A percentile compares a stretch with the other conserved stretches of the same genome.
Conservation (phyloP, 2,329 filamentous ascomycete species). For the Cordyceps cicadae region DNA sequence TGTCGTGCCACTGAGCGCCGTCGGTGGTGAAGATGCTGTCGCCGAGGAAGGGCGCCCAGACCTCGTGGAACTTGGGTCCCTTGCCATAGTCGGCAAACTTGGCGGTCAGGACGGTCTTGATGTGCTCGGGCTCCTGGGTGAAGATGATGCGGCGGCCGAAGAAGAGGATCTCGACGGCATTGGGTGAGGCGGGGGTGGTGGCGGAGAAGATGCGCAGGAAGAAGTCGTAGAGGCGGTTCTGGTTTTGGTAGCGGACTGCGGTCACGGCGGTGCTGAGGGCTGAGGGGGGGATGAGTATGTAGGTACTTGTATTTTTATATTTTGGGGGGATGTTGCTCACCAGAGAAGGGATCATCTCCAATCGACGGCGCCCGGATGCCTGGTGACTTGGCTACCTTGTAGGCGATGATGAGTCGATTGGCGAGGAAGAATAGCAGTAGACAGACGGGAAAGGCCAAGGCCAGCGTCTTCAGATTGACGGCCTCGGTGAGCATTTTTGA, state of each 20-base stretch:
- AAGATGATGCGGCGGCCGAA: conserved; percentile 31
- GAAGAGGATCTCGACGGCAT: conserved; percentile 30
- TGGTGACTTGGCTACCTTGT: conserved; percentile 3
- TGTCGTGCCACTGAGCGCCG: conserved; percentile 45
- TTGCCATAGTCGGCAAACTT: conserved; percentile 49
- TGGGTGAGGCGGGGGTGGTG: conserved; percentile 24
- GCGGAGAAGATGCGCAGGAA: conserved; percentile 23
- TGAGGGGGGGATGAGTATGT: background rate
- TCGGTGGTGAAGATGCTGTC: conserved; percentile 49
- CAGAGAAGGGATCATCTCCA: conserved; percentile 1
- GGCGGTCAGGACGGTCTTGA: conserved; percentile 48
- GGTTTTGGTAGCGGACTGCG: conserved; percentile 1
- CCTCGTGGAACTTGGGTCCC: conserved; percentile 32
- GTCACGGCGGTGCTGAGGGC: background rate
- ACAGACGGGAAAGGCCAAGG: background rate
- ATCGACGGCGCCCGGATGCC: conserved; percentile 4
- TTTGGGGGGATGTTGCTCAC: background rate
- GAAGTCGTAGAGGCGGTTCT: conserved; percentile 25
- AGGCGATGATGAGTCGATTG: background rate
- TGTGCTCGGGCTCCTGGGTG: conserved; percentile 47
- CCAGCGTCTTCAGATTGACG: background rate
- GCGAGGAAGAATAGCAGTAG: background rate
- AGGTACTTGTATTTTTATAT: background rate
- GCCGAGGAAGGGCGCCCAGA: conserved; percentile 41
- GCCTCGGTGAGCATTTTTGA: background rate